Conservation (phyloP, 805 yeast species). For the Wickerhamiella domercqiae region DNA sequence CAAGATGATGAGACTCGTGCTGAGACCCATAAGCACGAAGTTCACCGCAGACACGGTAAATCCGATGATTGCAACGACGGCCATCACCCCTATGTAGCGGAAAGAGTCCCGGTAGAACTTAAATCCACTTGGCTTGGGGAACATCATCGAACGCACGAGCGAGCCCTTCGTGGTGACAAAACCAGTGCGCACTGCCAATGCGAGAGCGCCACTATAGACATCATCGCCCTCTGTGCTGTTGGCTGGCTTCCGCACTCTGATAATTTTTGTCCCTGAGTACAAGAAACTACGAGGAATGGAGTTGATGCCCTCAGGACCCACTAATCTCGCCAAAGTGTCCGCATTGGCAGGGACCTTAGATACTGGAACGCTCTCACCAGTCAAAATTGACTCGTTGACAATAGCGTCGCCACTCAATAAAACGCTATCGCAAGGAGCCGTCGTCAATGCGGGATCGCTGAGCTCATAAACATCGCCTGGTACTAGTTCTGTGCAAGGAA, state of each 20-base stretch:
- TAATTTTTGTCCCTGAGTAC: conserved; percentile 78
- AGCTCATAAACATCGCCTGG: conserved; percentile 95
- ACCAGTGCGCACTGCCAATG: conserved; percentile 78
- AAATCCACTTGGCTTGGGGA: conserved; percentile 88
- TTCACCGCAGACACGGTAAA: conserved; percentile 70
- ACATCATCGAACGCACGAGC: conserved; percentile 83
- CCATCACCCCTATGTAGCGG: conserved; percentile 91
- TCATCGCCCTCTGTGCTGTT: conserved; percentile 29
- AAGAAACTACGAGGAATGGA: conserved; percentile 28
- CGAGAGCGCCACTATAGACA: conserved; percentile 60
- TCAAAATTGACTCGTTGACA: conserved; percentile 93
- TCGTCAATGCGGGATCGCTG: conserved; percentile 59
- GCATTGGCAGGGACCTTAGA: conserved; percentile 62
- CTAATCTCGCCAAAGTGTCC: conserved; percentile 35
- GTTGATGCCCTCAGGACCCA: conserved; percentile 30
- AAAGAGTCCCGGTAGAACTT: conserved; percentile 90
- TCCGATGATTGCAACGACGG: conserved; percentile 68
- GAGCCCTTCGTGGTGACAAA: conserved; percentile 94
- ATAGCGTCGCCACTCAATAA: conserved; percentile 85
- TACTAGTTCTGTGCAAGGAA: conserved; percentile 61
- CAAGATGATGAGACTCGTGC: conserved; percentile 52
- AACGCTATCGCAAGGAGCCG: conserved; percentile 81
- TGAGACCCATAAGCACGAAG: conserved; percentile 63
- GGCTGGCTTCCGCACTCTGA: conserved; percentile 62
- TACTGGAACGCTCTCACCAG: conserved; percentile 97